These are phyloP conservation scores for Poterioochromonas sp. DNA, from an alignment of 352 stramenopile genomes.

Conservation along the genomic window DNA sequence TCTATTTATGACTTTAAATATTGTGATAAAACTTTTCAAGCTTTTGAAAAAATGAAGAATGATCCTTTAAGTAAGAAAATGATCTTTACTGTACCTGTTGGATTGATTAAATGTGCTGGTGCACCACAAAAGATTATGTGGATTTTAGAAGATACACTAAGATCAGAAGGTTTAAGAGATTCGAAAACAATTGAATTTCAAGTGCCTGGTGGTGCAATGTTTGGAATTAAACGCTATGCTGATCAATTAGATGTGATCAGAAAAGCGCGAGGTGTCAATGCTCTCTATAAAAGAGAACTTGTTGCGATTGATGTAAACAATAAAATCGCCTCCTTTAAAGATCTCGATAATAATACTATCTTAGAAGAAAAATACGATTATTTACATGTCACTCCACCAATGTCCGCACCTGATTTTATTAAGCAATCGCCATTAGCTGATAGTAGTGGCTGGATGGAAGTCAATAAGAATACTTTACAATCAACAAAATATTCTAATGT, in stretches of 20 bases:
- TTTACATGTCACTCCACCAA: conserved; percentile 45
- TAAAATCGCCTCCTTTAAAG: conserved; percentile 42
- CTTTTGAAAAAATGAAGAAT: conserved; percentile 28
- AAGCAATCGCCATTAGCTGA: conserved; percentile 38
- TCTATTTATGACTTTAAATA: conserved; percentile 43
- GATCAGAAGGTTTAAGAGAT: conserved; percentile 32
- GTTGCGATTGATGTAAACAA: conserved; percentile 39
- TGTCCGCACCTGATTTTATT: conserved; percentile 40
- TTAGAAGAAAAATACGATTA: conserved; percentile 39
- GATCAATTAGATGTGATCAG: conserved; percentile 41
- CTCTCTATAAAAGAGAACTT: conserved; percentile 37
- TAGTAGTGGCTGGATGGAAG: conserved; percentile 41
- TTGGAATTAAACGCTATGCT: conserved; percentile 44
- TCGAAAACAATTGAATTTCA: conserved; percentile 39
- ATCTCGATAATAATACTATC: conserved; percentile 37
- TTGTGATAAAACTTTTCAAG: conserved; percentile 43
- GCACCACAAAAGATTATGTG: conserved; percentile 50
- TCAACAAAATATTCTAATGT: conserved; percentile 44
- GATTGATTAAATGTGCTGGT: conserved; percentile 44
- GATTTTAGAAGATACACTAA: conserved; percentile 41
- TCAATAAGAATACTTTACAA: conserved; percentile 45
- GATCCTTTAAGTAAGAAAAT: conserved; percentile 35
- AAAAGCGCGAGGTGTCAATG: conserved; percentile 36
- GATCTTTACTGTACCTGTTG: conserved; percentile 41
- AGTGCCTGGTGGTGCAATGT: conserved; percentile 38